Evolutionary conservation across 2,329 filamentous ascomycete genomes (phyloP).

Genomic region (Beauveria medogensis): DNA sequence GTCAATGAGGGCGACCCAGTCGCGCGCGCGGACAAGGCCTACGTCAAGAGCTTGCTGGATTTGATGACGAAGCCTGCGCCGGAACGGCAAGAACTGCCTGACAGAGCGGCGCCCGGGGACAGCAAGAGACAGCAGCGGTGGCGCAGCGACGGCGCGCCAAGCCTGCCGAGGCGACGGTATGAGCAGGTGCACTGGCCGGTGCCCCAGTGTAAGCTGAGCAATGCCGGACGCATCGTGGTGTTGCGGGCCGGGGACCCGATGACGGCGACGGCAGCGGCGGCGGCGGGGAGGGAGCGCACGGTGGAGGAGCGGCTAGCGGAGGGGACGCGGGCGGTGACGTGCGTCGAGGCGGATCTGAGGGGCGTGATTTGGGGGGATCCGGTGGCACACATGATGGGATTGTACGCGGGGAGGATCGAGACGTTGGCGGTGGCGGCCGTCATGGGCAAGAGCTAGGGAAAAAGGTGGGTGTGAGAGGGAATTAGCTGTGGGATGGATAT

Average conservation of each 20-base stretch:
- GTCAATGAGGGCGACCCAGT: conserved; percentile 85
- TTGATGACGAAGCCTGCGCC: conserved; percentile 58
- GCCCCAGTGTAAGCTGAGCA: conserved; percentile 57
- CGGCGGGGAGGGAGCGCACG: conserved; percentile 30
- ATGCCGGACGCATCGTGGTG: conserved; percentile 61
- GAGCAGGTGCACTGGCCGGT: conserved; percentile 50
- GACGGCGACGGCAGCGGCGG: conserved; percentile 18
- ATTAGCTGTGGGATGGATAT: background rate
- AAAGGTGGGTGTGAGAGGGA: background rate
- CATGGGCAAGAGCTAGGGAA: conserved; percentile 15
- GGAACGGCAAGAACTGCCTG: conserved; percentile 32
- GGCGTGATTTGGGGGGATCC: conserved; percentile 75
- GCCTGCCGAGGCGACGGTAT: background rate
- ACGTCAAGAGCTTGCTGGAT: conserved; percentile 64
- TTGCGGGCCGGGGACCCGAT: conserved; percentile 44
- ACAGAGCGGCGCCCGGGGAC: background rate
- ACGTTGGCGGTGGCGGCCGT: conserved; percentile 55
- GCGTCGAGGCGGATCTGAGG: conserved; percentile 59
- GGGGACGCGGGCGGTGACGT: conserved; percentile 60
- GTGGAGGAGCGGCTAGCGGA: conserved; percentile 44
- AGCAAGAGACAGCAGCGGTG: background rate
- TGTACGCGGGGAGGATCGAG: conserved; percentile 68
- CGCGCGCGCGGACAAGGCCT: conserved; percentile 65
- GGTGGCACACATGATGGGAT: conserved; percentile 68
- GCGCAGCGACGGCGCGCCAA: background rate